A percentile compares a stretch with the other conserved stretches of the same genome.
Evolutionary conservation across 2,329 filamentous ascomycete species (phyloP).

Genomic region (Fusarium sp.): DNA sequence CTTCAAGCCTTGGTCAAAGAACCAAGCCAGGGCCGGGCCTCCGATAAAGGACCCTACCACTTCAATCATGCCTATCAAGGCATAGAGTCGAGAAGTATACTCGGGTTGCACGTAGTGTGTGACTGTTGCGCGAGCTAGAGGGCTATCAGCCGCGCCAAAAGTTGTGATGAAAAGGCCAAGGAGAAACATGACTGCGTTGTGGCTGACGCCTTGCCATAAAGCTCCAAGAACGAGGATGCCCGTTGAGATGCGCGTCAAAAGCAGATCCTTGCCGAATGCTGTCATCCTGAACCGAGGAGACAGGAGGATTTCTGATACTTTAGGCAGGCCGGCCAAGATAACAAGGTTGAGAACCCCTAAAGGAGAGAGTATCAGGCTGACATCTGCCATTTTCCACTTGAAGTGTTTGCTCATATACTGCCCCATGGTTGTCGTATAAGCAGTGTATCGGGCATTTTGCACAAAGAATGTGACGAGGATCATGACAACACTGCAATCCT

Average conservation of each 20-base stretch:
- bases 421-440: slow-evolving; percentile 49
- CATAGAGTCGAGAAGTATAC: slow-evolving; percentile 54
- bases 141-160: slow-evolving; percentile 51
- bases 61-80: slow-evolving; percentile 53
- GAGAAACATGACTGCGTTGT: slow-evolving; percentile 48
- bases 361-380: slow-evolving; percentile 53
- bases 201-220: slow-evolving; percentile 49
- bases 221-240: slow-evolving; percentile 46
- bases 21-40: slow-evolving; percentile 53
- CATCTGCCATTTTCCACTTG: slow-evolving; percentile 54
- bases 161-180: slow-evolving; percentile 51
- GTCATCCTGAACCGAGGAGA: slow-evolving; percentile 48
- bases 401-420: slow-evolving; percentile 58
- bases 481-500: slow-evolving; percentile 49
- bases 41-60: slow-evolving; percentile 52
- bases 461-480: slow-evolving; percentile 53
- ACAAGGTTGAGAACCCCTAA: slow-evolving; percentile 52
- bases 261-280: slow-evolving; percentile 51
- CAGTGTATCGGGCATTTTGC: slow-evolving; percentile 48
- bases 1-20: slow-evolving; percentile 50
- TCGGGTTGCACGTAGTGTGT: slow-evolving; percentile 51
- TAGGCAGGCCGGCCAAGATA: slow-evolving; percentile 50
- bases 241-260: slow-evolving; percentile 49
- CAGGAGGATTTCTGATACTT: slow-evolving; percentile 46
- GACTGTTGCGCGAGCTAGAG: slow-evolving; percentile 52